Conservation (phyloP, 805 yeast species). For the Lipomyces oligophaga region DNA sequence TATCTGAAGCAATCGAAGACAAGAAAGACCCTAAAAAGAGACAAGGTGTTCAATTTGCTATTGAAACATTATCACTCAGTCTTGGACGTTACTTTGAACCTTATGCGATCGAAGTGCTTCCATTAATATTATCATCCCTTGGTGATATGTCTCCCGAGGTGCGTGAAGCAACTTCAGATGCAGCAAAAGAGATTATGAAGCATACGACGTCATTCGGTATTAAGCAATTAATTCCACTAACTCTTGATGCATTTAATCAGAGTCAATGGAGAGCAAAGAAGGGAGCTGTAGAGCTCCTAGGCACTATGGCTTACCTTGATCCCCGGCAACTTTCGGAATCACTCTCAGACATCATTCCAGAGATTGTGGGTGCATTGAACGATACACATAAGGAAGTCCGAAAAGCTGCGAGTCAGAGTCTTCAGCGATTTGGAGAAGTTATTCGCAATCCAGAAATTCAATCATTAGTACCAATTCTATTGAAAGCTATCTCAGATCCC, state of each 20-base stretch:
- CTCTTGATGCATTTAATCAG: slow-evolving; percentile 79
- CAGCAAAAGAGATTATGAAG: slow-evolving; percentile 85
- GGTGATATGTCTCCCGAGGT: slow-evolving; percentile 87
- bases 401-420: slow-evolving; percentile 84
- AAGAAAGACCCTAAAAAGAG: slow-evolving; percentile 68
- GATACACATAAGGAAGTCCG: slow-evolving; percentile 97
- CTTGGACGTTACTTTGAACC: slow-evolving; percentile 86
- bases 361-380: slow-evolving; percentile 88
- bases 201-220: slow-evolving; percentile 90
- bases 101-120: slow-evolving; percentile 82
- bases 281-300: slow-evolving; percentile 92
- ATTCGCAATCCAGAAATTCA: slow-evolving; percentile 97
- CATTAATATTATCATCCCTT: slow-evolving; percentile 69
- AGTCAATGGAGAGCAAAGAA: slow-evolving; percentile 94
- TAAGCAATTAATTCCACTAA: slow-evolving; percentile 83
- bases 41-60: slow-evolving; percentile 83
- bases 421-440: slow-evolving; percentile 92
- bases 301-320: slow-evolving; percentile 96
- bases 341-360: slow-evolving; percentile 86
- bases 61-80: slow-evolving; percentile 76
- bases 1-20: slow-evolving; percentile 83
- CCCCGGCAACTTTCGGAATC: slow-evolving; percentile 91
- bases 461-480: slow-evolving; percentile 75
- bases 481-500: slow-evolving; percentile 95
- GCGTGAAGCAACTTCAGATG: slow-evolving; percentile 80